Conservation (phyloP, 1,139 yeast genomes). For the Torulaspora globosa region DNA sequence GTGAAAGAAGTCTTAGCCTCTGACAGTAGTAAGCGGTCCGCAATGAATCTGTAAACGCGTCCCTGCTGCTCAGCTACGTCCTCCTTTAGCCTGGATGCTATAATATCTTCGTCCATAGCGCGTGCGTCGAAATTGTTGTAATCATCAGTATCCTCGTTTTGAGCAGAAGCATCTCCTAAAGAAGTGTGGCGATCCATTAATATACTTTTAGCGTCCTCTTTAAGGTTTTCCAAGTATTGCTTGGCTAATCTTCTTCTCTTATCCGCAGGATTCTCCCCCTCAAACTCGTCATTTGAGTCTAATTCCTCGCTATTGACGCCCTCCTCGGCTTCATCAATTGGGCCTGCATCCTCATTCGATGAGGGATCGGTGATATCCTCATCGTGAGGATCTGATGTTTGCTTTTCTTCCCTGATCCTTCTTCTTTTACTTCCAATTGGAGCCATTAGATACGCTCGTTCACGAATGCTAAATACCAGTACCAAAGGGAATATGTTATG, state of each 20-base stretch:
- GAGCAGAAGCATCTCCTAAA: conserved; percentile 13
- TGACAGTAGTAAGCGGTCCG: conserved; percentile 48
- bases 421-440: conserved; percentile 23
- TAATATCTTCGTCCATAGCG: conserved; percentile 82
- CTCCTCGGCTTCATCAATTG: conserved; percentile 21
- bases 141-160: conserved; percentile 35
- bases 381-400: conserved; percentile 20
- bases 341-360: conserved; percentile 33
- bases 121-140: conserved; percentile 79
- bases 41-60: conserved; percentile 65
- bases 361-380: conserved; percentile 38
- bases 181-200: conserved; percentile 20
- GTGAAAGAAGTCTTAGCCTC: conserved; percentile 44
- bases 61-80: conserved; percentile 93
- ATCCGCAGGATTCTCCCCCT: conserved; percentile 81
- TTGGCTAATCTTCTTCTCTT: conserved; percentile 91
- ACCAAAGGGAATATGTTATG: not conserved
- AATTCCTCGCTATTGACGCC: conserved; percentile 45
- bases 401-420: conserved; percentile 26
- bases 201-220: conserved; percentile 49
- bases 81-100: conserved; percentile 71
- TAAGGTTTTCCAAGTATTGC: conserved; percentile 79
- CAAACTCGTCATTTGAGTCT: conserved; percentile 67
- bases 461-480: not conserved
- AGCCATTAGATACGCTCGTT: not conserved